Conservation (phyloP, 2,329 filamentous ascomycete genomes). For the Apiospora kogelbergensis region DNA sequence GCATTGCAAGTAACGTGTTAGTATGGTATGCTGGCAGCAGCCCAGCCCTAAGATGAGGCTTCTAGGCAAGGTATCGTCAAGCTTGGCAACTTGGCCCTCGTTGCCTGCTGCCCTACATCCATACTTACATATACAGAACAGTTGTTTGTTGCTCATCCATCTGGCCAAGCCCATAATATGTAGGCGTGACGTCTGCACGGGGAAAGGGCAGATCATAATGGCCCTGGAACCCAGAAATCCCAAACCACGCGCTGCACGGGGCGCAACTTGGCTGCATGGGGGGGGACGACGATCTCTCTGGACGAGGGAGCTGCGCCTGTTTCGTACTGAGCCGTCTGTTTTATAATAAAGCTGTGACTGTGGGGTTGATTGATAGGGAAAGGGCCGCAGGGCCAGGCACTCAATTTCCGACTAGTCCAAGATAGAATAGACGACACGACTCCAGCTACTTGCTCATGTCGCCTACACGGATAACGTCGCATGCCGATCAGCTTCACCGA, state of each 20-base stretch:
- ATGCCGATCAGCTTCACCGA: background rate
- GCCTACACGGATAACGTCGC: background rate
- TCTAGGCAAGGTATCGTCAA: background rate
- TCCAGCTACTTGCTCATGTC: background rate
- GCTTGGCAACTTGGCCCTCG: background rate
- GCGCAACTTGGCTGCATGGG: background rate
- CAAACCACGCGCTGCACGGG: background rate
- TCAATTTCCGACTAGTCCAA: background rate
- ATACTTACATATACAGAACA: too few species aligned
- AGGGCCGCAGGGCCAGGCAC: background rate
- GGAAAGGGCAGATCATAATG: slow-evolving; percentile 1
- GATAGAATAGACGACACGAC: background rate
- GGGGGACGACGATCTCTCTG: background rate
- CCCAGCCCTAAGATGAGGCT: too few species aligned
- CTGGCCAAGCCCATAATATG: background rate
- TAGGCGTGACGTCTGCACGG: background rate
- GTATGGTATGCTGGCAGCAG: too few species aligned
- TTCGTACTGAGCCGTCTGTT: slow-evolving; percentile 5
- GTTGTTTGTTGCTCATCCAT: background rate
- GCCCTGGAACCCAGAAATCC: background rate
- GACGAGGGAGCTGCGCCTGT: background rate
- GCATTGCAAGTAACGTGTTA: too few species aligned
- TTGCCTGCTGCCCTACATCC: too few species aligned
- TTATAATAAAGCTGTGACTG: background rate
- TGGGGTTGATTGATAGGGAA: slow-evolving; percentile 3